These are phyloP conservation scores for Neurospora sublineolata DNA, from an alignment of 495 filamentous ascomycete genomes.

Conservation along the genomic window DNA sequence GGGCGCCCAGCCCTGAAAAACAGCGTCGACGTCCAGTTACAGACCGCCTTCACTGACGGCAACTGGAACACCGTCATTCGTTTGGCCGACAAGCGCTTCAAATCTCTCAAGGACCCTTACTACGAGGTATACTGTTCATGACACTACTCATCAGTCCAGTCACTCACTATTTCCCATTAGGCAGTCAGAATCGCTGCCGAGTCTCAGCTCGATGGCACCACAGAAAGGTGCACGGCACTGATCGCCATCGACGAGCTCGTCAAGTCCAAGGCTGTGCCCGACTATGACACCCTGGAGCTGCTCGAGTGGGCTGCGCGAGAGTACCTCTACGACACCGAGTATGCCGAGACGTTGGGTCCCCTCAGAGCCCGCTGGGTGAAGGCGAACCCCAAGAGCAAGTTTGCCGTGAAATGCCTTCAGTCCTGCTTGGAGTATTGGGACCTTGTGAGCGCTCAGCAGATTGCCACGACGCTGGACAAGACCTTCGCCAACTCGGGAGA, in stretches of 20 bases:
- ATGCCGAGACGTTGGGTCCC: constrained; percentile 29
- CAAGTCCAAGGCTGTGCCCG: constrained; percentile 24
- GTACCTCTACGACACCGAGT: constrained; percentile 19
- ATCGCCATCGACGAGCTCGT: constrained; percentile 26
- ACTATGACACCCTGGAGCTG: constrained; percentile 31
- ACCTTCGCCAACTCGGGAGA: constrained; percentile 24
- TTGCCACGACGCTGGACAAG: constrained; percentile 33
- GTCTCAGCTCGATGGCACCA: constrained; percentile 30
- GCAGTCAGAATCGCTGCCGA: constrained; percentile 34
- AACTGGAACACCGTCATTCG: constrained; percentile 32
- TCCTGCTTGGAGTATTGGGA: constrained; percentile 34
- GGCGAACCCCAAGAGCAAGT: constrained; percentile 27
- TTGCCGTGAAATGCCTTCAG: constrained; percentile 27
- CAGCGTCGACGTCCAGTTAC: constrained; percentile 27
- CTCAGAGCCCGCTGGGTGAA: constrained; percentile 32
- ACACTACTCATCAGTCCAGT: background rate
- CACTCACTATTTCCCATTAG: constrained; percentile 15
- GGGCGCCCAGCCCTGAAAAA: constrained; percentile 23
- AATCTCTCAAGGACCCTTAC: constrained; percentile 32
- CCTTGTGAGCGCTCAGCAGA: constrained; percentile 39
- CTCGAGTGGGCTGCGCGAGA: constrained; percentile 29
- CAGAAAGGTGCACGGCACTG: constrained; percentile 22
- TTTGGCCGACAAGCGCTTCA: constrained; percentile 31
- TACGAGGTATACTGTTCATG: constrained; percentile 24
- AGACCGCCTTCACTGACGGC: constrained; percentile 29